Evolutionary conservation across 2,329 filamentous ascomycete genomes (phyloP).

Genomic region (Colletotrichum acutatum): DNA sequence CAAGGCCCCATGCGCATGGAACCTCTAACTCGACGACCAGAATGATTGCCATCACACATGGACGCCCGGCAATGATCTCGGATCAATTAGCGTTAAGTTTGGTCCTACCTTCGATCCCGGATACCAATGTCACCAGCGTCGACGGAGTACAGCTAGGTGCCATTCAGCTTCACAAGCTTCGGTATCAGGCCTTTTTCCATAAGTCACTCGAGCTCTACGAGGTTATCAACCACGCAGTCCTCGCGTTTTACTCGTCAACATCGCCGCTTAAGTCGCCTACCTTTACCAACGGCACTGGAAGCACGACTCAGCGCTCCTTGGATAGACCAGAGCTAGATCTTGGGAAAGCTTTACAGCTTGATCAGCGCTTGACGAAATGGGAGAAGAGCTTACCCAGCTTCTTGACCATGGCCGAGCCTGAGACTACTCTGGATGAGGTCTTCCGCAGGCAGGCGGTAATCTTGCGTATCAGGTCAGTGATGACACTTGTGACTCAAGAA

Average conservation of each 20-base stretch:
- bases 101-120: slow-evolving; percentile 39
- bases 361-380: slow-evolving; percentile 46
- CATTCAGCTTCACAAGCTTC: neutral
- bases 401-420: slow-evolving; percentile 37
- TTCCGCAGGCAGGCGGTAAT: slow-evolving; percentile 46
- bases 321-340: slow-evolving; percentile 38
- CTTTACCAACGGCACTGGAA: neutral
- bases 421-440: slow-evolving; percentile 40
- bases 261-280: neutral
- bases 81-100: slow-evolving; percentile 41
- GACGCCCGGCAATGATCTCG: slow-evolving; percentile 49
- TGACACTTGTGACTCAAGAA: no score
- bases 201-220: slow-evolving; percentile 51
- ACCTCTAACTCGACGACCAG: slow-evolving; percentile 28
- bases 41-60: slow-evolving; percentile 49
- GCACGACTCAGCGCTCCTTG: neutral
- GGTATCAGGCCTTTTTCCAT: slow-evolving; percentile 45
- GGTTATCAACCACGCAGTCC: slow-evolving; percentile 47
- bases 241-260: slow-evolving; percentile 41
- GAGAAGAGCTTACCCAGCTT: slow-evolving; percentile 43
- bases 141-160: neutral
- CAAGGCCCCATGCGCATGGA: no score
- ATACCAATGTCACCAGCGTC: neutral
- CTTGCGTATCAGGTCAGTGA: slow-evolving; percentile 45
- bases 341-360: slow-evolving; percentile 45